phyloP scores from a whole-genome alignment of 1,284 basidiomycete genomes.

The Xerocomus minutiporus region DNA sequence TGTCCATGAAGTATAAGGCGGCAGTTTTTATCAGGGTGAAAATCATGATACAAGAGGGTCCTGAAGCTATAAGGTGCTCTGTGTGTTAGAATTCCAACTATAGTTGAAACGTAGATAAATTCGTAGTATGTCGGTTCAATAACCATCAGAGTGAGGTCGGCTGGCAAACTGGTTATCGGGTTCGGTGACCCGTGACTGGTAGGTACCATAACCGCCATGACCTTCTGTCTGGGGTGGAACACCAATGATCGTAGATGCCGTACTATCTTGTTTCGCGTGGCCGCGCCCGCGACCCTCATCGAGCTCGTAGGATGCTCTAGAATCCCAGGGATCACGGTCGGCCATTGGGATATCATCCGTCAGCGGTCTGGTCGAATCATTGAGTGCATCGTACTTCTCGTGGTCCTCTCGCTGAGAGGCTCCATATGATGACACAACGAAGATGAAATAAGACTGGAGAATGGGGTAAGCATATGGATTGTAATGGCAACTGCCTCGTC shows the following conservation, averaged over 20 bases:
- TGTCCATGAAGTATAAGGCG: neutral
- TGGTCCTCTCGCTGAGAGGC: conserved; percentile 74
- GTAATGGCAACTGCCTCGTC: neutral
- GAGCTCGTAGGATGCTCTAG: conserved; percentile 46
- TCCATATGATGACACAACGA: conserved; percentile 72
- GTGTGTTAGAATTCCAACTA: neutral
- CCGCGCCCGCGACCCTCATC: conserved; percentile 41
- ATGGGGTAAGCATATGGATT: conserved; percentile 5
- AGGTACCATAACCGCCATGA: conserved; percentile 31
- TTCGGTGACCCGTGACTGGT: conserved; percentile 10
- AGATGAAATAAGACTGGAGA: conserved; percentile 60
- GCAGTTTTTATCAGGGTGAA: neutral
- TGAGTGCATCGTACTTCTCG: conserved; percentile 73
- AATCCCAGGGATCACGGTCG: conserved; percentile 70
- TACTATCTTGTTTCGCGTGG: conserved; percentile 52
- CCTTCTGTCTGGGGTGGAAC: conserved; percentile 46
- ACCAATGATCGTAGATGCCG: conserved; percentile 48
- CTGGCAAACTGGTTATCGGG: conserved; percentile 31
- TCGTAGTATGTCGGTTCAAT: conserved; percentile 12
- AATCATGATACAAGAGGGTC: conserved; percentile 3
- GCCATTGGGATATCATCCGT: conserved; percentile 63
- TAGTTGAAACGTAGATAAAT: neutral
- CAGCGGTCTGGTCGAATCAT: conserved; percentile 60
- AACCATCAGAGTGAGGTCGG: conserved; percentile 53
- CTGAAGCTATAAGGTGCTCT: neutral